phyloP scores from a whole-genome alignment of 2,329 filamentous ascomycete species.

The Aureobasidium namibiae region DNA sequence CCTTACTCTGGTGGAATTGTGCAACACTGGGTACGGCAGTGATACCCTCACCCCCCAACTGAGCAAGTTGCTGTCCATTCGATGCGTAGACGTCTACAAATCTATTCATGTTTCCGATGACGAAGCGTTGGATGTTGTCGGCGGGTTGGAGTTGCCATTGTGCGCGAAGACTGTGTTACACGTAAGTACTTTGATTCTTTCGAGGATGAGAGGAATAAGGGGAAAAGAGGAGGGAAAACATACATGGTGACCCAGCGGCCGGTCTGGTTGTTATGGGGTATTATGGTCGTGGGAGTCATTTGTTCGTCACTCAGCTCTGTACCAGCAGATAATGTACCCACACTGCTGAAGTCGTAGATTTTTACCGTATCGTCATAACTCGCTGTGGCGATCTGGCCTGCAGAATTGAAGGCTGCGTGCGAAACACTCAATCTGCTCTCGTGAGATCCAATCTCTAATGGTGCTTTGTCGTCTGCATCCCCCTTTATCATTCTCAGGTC shows the following conservation, averaged over 20 bases:
- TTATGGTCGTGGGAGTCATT: constrained; percentile 60
- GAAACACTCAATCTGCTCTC: constrained; percentile 77
- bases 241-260: constrained; percentile 85
- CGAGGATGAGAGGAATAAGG: no score
- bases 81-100: constrained; percentile 87
- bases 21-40: constrained; percentile 91
- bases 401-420: constrained; percentile 81
- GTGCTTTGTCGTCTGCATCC: constrained; percentile 50
- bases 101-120: constrained; percentile 82
- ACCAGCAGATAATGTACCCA: constrained; percentile 37
- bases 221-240: constrained; percentile 22
- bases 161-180: constrained; percentile 52
- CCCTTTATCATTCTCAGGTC: constrained; percentile 73
- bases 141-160: constrained; percentile 80
- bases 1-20: constrained; percentile 74
- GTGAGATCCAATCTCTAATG: constrained; percentile 71
- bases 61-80: constrained; percentile 77
- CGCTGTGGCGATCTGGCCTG: constrained; percentile 79
- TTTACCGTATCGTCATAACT: constrained; percentile 95
- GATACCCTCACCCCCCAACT: constrained; percentile 80
- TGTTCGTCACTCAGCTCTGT: constrained; percentile 44
- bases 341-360: constrained; percentile 64
- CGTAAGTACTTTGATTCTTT: background rate
- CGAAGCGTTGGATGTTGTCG: constrained; percentile 78
- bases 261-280: constrained; percentile 91